Conservation (phyloP, 495 filamentous ascomycete genomes). For the Neohortaea acidophila region DNA sequence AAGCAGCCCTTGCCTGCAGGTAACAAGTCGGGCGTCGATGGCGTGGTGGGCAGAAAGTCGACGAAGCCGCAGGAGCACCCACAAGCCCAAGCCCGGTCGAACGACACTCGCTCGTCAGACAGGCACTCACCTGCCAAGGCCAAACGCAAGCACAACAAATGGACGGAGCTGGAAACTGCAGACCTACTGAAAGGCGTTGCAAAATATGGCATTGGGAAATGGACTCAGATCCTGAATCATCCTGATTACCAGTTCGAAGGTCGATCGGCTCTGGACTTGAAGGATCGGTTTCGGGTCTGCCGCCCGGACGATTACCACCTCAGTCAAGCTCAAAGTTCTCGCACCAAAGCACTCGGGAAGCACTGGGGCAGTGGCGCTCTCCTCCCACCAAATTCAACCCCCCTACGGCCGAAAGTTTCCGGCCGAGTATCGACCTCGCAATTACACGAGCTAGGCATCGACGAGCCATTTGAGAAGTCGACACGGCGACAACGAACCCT, state of each 20-base stretch:
- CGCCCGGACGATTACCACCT: conserved; percentile 41
- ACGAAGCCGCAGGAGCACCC: not conserved
- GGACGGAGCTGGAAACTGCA: conserved; percentile 73
- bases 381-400: no score
- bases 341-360: not conserved
- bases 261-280: conserved; percentile 64
- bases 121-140: not conserved
- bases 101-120: not conserved
- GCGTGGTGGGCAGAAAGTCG: not conserved
- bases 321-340: conserved; percentile 4
- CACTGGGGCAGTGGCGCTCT: no score
- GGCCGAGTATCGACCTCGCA: conserved; percentile 32
- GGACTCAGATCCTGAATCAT: conserved; percentile 72
- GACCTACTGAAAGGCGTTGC: conserved; percentile 60
- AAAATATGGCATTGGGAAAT: conserved; percentile 72
- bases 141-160: conserved; percentile 31
- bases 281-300: conserved; percentile 68
- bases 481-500: conserved; percentile 37
- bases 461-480: conserved; percentile 38
- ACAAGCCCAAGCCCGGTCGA: not conserved
- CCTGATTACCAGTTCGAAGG: conserved; percentile 59
- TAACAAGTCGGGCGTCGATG: not conserved
- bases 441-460: conserved; percentile 41
- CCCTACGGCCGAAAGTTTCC: no score
- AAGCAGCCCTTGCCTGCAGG: conserved; percentile 8